phyloP scores from a whole-genome alignment of 2,329 filamentous ascomycete genomes.

The Xylariaceae sp. region DNA sequence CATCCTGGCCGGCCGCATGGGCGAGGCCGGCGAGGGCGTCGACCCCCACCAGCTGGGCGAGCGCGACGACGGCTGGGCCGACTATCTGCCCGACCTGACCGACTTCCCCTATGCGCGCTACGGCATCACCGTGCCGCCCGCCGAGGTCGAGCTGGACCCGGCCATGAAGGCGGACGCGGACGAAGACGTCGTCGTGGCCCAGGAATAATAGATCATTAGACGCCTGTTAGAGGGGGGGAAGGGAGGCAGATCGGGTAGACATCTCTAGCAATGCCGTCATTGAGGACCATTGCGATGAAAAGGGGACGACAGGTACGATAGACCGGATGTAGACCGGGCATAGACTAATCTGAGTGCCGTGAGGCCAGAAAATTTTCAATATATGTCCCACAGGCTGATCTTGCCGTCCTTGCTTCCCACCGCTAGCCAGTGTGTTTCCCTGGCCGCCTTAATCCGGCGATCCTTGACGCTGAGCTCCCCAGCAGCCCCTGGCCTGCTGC shows the following conservation, averaged over 20 bases:
- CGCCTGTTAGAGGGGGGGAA: too few relatives aligned
- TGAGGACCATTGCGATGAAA: too few relatives aligned
- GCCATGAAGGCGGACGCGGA: conserved; percentile 34
- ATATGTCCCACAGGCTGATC: conserved; percentile 92
- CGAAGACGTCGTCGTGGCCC: conserved; percentile 2
- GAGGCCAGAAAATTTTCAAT: conserved; percentile 36
- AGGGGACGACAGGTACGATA: too few relatives aligned
- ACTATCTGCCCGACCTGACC: conserved; percentile 43
- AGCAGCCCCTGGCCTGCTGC: too few relatives aligned
- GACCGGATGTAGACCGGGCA: too few relatives aligned
- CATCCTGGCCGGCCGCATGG: conserved; percentile 76
- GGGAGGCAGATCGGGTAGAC: too few relatives aligned
- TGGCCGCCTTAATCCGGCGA: conserved; percentile 55
- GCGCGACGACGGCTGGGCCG: conserved; percentile 53
- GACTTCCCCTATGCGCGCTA: conserved; percentile 53
- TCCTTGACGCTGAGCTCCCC: conserved; percentile 49
- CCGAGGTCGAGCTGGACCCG: conserved; percentile 34
- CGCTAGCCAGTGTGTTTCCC: conserved; percentile 77
- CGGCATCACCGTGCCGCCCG: conserved; percentile 43
- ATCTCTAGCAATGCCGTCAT: too few relatives aligned
- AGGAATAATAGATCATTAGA: too few relatives aligned
- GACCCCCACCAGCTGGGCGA: conserved; percentile 51
- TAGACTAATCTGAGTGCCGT: not conserved
- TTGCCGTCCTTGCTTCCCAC: conserved; percentile 92
- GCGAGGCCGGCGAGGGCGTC: conserved; percentile 50